Base-by-base conservation (phyloP, 768 basidiomycete species). In the Coprinellus micaceus region DNA sequence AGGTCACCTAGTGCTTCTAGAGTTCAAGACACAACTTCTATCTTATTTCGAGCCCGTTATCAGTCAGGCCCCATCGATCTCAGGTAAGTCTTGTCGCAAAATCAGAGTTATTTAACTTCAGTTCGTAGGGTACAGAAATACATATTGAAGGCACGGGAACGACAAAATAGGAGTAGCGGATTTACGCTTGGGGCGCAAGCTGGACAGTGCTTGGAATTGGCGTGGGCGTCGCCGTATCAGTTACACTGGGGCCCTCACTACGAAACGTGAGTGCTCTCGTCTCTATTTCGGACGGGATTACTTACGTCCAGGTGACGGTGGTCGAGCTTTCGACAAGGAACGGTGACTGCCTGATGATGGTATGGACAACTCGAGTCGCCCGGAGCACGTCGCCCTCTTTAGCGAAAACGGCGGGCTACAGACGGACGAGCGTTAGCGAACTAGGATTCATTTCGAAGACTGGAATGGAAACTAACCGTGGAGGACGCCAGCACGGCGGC, bases 271-370 rank as follows among this genome's bases (percentile, higher is more conserved):
- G 43, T 25, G 13, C 21, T 45, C 17, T 36, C 17, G 7, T n/a
- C 22, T 30, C 19, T n/a, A 19, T 30, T n/a, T 37, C n/a, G n/a
- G n/a, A n/a, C n/a, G n/a, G n/a, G n/a, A 17, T 5, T 28, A 56
- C 55, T 40, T 33, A 56, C 55, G 55, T 56, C 65, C 66, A 67
- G 33, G 61, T 55, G 21, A 64, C 49, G 1, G 66, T 67, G 6
- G 58, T 62, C 5, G 66, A 66, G 21, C 15, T 47, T 47, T 63
- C 63, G 2, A 69, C 60, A 12, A 69, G 48, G 60, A 60, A 69
- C 13, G 66, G 67, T 11, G 64, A 59, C 36, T 63, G 33, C 29
- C 56, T 51, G 15, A 65, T 54, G 12, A 66, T 44, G 13, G 61
- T 60, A 43, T 66, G 66, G 39, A 50, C 46, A n/a, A 67, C 53